Base-by-base conservation (phyloP, 1,139 yeast species). In the Protomyces inundatus region DNA sequence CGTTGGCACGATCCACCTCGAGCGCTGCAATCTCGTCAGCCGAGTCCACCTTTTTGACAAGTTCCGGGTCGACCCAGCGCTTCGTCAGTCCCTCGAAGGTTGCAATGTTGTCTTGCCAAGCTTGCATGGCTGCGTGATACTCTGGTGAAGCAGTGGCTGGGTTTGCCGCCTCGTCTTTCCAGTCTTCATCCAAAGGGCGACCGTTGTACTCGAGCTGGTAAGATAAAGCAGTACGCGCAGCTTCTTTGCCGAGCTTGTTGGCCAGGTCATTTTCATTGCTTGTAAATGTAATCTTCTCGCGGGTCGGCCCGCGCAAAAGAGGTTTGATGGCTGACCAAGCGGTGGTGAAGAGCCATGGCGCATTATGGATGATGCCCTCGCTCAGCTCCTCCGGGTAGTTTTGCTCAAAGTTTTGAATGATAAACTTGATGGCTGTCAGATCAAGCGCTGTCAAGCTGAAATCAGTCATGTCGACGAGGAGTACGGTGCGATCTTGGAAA, bases 271-370 rank as follows among this genome's bases (percentile, higher is more conserved):
- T 23, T 35, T 51, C 39, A 16, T 36, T 58, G 40, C 56, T 51
- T n/a, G 62, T 58, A 34, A 58, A 58, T 7, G 62, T 58, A 14
- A 58, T 58, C 36, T 58, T 58, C 12, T 58, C 56, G 5, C 62
- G 55, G 3, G 62, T 58, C 5, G 39, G 53, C 5, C 53, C 53
- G 7, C 62, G 62, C 37, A 58, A 23, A 10, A 58, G 56, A 14
- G 62, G 62, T 42, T 58, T 58, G 56, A 58, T 58, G 34, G 54
- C 54, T 30, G 55, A n/a, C 62, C 62, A 58, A 14, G 53, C 55
- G 16, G 56, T 42, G 34, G 56, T 50, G 35, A 58, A 58, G 14
- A 58, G 53, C 62, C 62, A 58, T 4, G 62, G 62, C 52, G 62
- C 62, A 30, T 58, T 58, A 16, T 58, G 62, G 10, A 58, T 58